Base-by-base conservation (phyloP, 2,329 filamentous ascomycete genomes). In the Gnomoniopsis sp. region DNA sequence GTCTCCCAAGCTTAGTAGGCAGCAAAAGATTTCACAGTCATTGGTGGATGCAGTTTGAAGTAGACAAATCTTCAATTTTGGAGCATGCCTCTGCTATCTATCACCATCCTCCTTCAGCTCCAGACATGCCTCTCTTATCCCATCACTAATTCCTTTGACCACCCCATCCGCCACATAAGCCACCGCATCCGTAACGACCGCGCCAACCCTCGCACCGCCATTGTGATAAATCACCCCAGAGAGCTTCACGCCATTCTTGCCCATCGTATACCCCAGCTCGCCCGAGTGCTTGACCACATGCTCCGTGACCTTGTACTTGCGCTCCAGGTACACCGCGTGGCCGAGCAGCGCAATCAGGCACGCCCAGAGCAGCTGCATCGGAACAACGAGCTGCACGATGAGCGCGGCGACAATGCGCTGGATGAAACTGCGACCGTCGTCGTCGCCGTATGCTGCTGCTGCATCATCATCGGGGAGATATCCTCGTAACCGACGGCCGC, bases 121-220 rank as follows among this genome's bases (percentile, higher is more conserved):
- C 87, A 64, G 90, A 86, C 65, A 85, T 84, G 46, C 89, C 15
- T 85, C 86, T 2, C 46, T 36, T 1, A 58, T 58, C 23, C 53
- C 59, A 33, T 61, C 59, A 8, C 50, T 53, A 1, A 61, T 34
- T 3, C 59, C 59, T 55, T 51, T 61, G 1, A 84, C 79, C 53
- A 91, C 74, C 21, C 85, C 83, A 62, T 87, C 79, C 1, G 88
- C 71, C 66, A 85, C 80, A 84, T 87, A 91, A 3, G 80, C 69
- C 2, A 80, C 78, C 11, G 82, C 67, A 34, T 83, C 81, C 19
- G 80, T 77, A 22, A 89, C 68, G 3, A 77, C 74, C 61, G 84
- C 78, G 0, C 86, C 86, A n/a, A 89, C 73, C 60, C 79, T 82
- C 0, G 88, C 88, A 60, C 89, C 84, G 22, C 87, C 83, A 72